Evolutionary conservation across 1,284 basidiomycete genomes (phyloP).

Genomic region (Heterobasidion occidentale): DNA sequence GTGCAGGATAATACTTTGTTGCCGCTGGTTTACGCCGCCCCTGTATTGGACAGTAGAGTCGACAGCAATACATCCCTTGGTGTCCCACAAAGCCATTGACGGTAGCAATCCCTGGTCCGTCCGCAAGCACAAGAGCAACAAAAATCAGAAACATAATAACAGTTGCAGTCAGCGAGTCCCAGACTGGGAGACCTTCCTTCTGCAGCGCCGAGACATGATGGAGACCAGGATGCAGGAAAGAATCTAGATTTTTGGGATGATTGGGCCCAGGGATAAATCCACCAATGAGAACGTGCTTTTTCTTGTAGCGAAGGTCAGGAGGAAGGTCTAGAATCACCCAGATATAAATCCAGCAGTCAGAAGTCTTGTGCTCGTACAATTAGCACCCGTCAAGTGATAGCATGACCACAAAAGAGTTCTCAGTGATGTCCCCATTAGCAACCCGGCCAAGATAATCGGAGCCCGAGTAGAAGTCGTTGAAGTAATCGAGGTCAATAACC

Average conservation of each 20-base stretch:
- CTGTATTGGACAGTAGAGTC: constrained; percentile 19
- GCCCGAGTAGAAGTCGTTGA: background rate
- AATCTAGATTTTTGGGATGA: background rate
- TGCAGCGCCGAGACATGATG: background rate
- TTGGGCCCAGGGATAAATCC: background rate
- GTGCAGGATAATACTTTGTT: constrained; percentile 23
- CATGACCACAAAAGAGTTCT: background rate
- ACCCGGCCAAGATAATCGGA: background rate
- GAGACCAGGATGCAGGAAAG: background rate
- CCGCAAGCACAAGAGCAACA: background rate
- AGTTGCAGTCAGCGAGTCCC: background rate
- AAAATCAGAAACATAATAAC: background rate
- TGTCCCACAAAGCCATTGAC: constrained; percentile 25
- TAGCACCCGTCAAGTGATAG: background rate
- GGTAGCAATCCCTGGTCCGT: constrained; percentile 7
- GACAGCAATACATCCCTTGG: constrained; percentile 22
- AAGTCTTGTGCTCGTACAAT: background rate
- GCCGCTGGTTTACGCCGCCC: constrained; percentile 22
- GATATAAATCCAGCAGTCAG: background rate
- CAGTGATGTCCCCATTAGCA: background rate
- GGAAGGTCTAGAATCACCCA: background rate
- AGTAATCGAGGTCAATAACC: background rate
- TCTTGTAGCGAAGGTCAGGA: background rate
- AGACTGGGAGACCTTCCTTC: background rate
- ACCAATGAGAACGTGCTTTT: background rate